phyloP scores from a whole-genome alignment of 148 eudicot genomes.

The Euryodendron excelsum region DNA sequence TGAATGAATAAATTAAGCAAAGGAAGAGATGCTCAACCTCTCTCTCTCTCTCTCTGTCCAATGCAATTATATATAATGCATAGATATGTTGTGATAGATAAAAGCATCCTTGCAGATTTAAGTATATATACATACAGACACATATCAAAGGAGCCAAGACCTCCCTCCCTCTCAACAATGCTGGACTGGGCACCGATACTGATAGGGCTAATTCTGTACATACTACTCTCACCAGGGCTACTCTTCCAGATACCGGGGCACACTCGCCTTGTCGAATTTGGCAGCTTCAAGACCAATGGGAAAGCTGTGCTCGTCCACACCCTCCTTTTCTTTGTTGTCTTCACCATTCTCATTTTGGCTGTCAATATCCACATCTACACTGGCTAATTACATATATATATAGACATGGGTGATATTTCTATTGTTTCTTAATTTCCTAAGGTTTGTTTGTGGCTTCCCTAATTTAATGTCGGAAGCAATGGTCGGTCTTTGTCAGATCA shows the following conservation, averaged over 20 bases:
- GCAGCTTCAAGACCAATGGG: slow-evolving; percentile 29
- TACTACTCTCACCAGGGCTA: slow-evolving; percentile 29
- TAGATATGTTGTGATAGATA: too few relatives aligned
- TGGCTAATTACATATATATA: too few relatives aligned
- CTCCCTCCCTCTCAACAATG: too few relatives aligned
- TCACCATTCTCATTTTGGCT: slow-evolving; percentile 36
- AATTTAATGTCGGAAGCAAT: too few relatives aligned
- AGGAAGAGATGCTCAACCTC: not conserved
- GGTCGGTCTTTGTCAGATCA: too few relatives aligned
- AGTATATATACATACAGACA: too few relatives aligned
- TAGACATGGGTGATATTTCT: too few relatives aligned
- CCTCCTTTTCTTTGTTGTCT: slow-evolving; percentile 24
- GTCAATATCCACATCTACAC: slow-evolving; percentile 18
- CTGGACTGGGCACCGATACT: slow-evolving; percentile 34
- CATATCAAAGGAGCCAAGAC: not conserved
- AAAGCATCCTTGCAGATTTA: too few relatives aligned
- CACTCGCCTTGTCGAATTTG: slow-evolving; percentile 23
- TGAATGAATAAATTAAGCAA: too few relatives aligned
- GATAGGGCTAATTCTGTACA: slow-evolving; percentile 27
- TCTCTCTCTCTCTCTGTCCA: not conserved
- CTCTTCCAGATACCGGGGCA: slow-evolving; percentile 31
- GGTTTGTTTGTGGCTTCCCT: too few relatives aligned
- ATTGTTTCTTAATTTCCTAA: too few relatives aligned
- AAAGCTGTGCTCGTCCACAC: slow-evolving; percentile 32
- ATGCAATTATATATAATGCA: not conserved